Conservation (phyloP, 371 early-diverging fungal genomes). For the Cokeromyces recurvatus region DNA sequence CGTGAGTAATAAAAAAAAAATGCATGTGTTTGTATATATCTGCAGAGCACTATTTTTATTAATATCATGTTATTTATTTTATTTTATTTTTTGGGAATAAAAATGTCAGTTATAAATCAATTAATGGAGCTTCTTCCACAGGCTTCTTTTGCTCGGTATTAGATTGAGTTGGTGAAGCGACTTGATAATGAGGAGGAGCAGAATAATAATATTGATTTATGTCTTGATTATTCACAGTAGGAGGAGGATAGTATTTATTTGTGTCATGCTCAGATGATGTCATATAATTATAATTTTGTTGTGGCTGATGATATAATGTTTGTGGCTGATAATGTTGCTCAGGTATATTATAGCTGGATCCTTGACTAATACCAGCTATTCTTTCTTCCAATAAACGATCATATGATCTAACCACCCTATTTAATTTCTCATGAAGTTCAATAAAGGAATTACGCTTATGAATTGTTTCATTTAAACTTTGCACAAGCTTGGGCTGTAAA, state of each 20-base stretch:
- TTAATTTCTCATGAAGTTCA: conserved; percentile 74
- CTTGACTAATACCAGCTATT: conserved; percentile 25
- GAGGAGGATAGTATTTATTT: neutral
- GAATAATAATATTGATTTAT: conserved; percentile 6
- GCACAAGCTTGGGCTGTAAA: conserved; percentile 68
- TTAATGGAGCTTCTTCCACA: conserved; percentile 22
- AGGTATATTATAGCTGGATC: conserved; percentile 2
- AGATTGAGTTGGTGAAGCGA: neutral
- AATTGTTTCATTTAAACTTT: conserved; percentile 61
- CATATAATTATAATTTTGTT: neutral
- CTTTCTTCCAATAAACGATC: conserved; percentile 78
- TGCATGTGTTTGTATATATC: too few species aligned
- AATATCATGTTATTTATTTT: too few species aligned
- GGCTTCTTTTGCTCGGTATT: conserved; percentile 4
- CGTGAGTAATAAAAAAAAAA: too few species aligned
- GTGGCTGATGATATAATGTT: conserved; percentile 3
- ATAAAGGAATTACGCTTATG: conserved; percentile 54
- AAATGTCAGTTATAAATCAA: conserved; percentile 7
- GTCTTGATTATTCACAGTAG: neutral
- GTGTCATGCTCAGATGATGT: conserved; percentile 2
- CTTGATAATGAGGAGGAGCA: conserved; percentile 10
- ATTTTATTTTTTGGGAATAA: too few species aligned
- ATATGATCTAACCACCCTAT: conserved; percentile 77
- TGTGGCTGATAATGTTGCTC: conserved; percentile 11
- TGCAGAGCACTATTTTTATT: too few species aligned